Evolutionary conservation across 2,329 filamentous ascomycete species (phyloP), one percentile per base, ranked within the genome.

Genomic region (Cercospora sesami): DNA sequence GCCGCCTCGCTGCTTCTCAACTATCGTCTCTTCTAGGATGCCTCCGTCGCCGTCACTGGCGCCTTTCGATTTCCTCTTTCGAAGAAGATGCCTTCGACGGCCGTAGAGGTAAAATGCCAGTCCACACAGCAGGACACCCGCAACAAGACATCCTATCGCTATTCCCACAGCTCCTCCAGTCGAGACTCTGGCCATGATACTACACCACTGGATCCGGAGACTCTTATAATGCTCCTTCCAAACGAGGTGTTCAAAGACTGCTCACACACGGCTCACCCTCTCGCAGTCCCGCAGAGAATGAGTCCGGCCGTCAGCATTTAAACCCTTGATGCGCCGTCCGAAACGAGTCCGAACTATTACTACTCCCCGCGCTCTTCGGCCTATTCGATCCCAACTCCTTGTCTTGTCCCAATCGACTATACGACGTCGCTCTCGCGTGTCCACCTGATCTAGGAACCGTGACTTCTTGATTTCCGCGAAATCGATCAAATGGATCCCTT

Each of bases 311-410:
- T 64, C 63, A 68, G 42, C 59, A 65, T 59, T 68, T 68, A 45
- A 61, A 68, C 2, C 57, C 62, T 48, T 59, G 55, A 23, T 65
- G 66, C 26, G 66, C 63, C 10, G 66, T 68, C 28, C 60, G 66
- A 36, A 68, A 65, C 6, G 62, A 64, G n/a, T 48, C 62, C 23
- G 62, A 64, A 31, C 62, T 59, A 48, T 64, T 26, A 16, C 62
- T 64, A 33, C 61, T 64, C 2, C 26, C 16, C 36, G 53, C 21
- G 4, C 30, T 64, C 33, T 23, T 58, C 36, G 62, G 51, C 30
- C 55, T 28, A n/a, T 23, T 33, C 36, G 33, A 26, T 2, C 45
- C 21, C 23, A n/a, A 9, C 48, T 55, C 48, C 48, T 55, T 55
- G 2, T 48, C n/a, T 12, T 51, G 39, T 63, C 31, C 62, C 36